Percentiles rank a stretch among this genome's conserved stretches.
Conservation (phyloP, 2,329 filamentous ascomycete species). For the Cercospora sesami region DNA sequence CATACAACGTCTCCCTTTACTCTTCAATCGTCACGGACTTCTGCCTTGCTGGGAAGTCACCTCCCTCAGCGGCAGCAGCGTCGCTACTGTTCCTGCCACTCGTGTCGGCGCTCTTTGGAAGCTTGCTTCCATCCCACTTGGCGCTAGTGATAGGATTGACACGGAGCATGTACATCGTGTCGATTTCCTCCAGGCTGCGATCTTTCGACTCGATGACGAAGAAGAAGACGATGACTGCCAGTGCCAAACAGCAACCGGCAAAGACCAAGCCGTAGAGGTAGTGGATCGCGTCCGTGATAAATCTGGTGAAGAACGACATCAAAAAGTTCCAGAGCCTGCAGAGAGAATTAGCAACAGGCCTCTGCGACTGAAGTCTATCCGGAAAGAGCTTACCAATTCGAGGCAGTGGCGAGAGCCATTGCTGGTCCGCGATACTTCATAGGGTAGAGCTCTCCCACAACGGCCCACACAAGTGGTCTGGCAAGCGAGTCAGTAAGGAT, state of each 20-base stretch:
- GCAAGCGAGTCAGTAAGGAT: not conserved
- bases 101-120: conserved; percentile 29
- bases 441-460: conserved; percentile 41
- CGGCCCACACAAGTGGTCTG: conserved; percentile 37
- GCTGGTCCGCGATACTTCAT: conserved; percentile 45
- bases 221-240: conserved; percentile 41
- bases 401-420: conserved; percentile 49
- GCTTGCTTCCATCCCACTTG: conserved; percentile 37
- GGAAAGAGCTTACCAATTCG: conserved; percentile 41
- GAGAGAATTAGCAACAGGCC: not conserved
- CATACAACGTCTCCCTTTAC: conserved; percentile 1
- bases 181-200: conserved; percentile 43
- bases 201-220: conserved; percentile 44
- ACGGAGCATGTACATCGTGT: conserved; percentile 43
- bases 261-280: conserved; percentile 45
- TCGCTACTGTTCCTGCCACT: conserved; percentile 29
- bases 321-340: conserved; percentile 31
- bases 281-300: conserved; percentile 43
- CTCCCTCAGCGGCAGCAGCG: conserved; percentile 20
- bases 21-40: conserved; percentile 27
- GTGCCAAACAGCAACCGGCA: conserved; percentile 40
- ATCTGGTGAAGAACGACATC: conserved; percentile 43
- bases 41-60: conserved; percentile 18
- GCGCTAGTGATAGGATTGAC: conserved; percentile 38
- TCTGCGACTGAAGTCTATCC: too few species aligned